These are phyloP conservation scores for Puccinellia tenuiflora DNA, from an alignment of 176 grass and related monocot species.

Conservation along the genomic window DNA sequence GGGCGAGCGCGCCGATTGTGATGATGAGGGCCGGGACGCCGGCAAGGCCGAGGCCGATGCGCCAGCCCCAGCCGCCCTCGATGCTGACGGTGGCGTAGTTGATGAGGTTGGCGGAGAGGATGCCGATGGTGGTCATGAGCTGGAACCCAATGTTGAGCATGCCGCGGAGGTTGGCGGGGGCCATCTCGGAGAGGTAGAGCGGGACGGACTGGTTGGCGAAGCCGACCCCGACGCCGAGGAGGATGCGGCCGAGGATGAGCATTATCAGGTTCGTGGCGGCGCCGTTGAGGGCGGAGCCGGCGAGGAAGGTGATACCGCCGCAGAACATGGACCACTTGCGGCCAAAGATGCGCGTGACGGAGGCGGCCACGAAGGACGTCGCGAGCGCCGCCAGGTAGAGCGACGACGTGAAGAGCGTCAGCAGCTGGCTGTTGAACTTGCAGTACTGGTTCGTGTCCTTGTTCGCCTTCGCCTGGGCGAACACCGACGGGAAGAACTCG, in stretches of 20 bases:
- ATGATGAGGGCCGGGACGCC: background rate
- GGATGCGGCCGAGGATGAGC: conserved; percentile 71
- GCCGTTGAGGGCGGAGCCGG: conserved; percentile 54
- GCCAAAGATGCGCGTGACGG: conserved; percentile 60
- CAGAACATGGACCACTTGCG: conserved; percentile 94
- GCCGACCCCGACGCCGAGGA: conserved; percentile 59
- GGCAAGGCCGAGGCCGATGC: background rate
- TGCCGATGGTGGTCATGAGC: conserved; percentile 2
- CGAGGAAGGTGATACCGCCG: conserved; percentile 72
- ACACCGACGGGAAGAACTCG: conserved; percentile 75
- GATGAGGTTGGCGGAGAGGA: background rate
- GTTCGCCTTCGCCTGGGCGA: conserved; percentile 32
- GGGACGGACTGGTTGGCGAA: conserved; percentile 77
- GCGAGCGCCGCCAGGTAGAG: conserved; percentile 65
- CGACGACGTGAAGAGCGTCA: conserved; percentile 83
- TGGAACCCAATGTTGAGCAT: background rate
- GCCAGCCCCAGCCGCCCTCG: background rate
- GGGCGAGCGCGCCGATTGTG: background rate
- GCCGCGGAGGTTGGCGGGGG: background rate
- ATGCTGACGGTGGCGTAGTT: background rate
- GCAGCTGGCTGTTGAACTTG: conserved; percentile 85
- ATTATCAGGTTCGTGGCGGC: conserved; percentile 38
- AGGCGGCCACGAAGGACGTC: conserved; percentile 63
- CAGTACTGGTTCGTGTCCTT: conserved; percentile 69
- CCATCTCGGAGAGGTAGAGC: conserved; percentile 66